phyloP scores from a whole-genome alignment of 176 grass and related monocot species.

The Poa annua region DNA sequence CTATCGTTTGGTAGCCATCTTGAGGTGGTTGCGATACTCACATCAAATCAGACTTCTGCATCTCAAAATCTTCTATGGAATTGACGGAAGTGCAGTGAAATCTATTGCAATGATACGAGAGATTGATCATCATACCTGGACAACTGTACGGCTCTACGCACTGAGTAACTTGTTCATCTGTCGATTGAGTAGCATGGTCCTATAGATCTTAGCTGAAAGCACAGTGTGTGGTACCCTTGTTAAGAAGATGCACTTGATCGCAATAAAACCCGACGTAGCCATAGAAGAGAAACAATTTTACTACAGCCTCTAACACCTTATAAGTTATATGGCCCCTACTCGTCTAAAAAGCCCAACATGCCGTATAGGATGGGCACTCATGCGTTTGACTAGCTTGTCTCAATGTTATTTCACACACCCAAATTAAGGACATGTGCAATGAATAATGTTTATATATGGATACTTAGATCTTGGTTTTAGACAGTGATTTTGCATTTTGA shows the following conservation, averaged over 20 bases:
- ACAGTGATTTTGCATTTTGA: not conserved
- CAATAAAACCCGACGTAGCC: constrained; percentile 36
- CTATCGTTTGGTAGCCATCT: not conserved
- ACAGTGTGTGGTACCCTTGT: constrained; percentile 37
- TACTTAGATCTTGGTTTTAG: not conserved
- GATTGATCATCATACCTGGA: constrained; percentile 58
- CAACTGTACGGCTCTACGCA: constrained; percentile 43
- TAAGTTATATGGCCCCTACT: not conserved
- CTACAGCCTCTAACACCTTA: not conserved
- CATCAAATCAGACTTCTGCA: constrained; percentile 38
- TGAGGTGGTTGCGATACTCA: constrained; percentile 6
- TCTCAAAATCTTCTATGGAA: constrained; percentile 33
- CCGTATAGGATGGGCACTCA: constrained; percentile 26
- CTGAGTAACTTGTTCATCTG: constrained; percentile 53
- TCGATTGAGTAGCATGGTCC: constrained; percentile 45
- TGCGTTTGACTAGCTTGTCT: constrained; percentile 22
- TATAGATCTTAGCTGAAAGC: constrained; percentile 42
- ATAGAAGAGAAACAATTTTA: constrained; percentile 35
- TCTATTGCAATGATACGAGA: constrained; percentile 38
- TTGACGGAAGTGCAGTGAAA: constrained; percentile 34
- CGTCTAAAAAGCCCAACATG: not conserved
- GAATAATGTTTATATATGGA: no score
- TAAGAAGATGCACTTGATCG: constrained; percentile 43
- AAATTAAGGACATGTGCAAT: not conserved
- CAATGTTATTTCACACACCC: not conserved